These are phyloP conservation scores for Backusella macrospora DNA, from an alignment of 192 early-diverging fungal species.

Conservation along the genomic window DNA sequence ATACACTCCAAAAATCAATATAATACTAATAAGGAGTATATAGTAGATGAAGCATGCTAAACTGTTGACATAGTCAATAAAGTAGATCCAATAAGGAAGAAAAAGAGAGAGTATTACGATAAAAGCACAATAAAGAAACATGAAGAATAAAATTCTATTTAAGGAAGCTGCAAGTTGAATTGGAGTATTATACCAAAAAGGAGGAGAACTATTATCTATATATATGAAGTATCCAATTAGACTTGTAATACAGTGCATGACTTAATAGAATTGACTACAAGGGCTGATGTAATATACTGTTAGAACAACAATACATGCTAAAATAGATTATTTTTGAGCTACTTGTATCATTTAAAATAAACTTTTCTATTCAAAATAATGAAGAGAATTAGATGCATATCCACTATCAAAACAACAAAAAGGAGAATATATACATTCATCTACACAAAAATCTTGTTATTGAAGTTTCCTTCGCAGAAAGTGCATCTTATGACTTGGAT, in stretches of 20 bases:
- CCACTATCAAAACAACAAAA: slow-evolving; percentile 4
- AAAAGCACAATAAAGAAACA: not conserved
- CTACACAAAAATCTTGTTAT: not conserved
- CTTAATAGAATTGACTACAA: not conserved
- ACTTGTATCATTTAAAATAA: slow-evolving; percentile 12
- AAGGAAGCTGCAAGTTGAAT: slow-evolving; percentile 9
- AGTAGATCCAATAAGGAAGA: not conserved
- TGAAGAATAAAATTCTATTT: not conserved
- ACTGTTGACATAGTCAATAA: slow-evolving; percentile 11
- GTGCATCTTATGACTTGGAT: not conserved
- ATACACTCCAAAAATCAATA: not conserved
- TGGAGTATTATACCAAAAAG: slow-evolving; percentile 8
- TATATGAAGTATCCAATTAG: not conserved
- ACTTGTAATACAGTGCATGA: not conserved
- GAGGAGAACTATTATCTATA: not conserved
- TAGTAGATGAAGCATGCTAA: not conserved
- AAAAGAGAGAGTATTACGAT: not conserved
- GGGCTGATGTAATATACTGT: not conserved
- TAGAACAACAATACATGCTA: not conserved
- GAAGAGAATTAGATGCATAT: not conserved
- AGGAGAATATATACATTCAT: not conserved
- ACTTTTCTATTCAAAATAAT: slow-evolving; percentile 9
- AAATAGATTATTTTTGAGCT: slow-evolving; percentile 3
- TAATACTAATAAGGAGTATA: not conserved
- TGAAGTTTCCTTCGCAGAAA: slow-evolving; percentile 4